Evolutionary conservation across 306 rosid species (phyloP).

Genomic region (Prunus persica): DNA sequence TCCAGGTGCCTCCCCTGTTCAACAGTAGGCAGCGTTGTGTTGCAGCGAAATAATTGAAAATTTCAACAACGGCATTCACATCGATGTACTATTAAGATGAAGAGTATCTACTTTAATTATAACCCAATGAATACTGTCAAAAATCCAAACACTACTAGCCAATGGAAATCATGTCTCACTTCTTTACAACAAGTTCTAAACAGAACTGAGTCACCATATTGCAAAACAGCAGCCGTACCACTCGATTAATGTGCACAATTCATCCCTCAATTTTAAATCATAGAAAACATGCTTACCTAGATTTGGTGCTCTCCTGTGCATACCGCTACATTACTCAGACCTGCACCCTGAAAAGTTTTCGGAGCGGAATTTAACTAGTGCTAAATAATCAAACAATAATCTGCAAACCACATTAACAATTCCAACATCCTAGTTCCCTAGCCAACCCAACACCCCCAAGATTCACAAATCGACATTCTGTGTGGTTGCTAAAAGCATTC

Average conservation of each 20-base stretch:
- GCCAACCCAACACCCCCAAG: conserved; percentile 29
- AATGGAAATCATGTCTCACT: conserved; percentile 23
- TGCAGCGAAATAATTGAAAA: neutral
- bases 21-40: neutral
- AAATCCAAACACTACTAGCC: neutral
- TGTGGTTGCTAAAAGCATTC: conserved; percentile 12
- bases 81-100: neutral
- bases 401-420: conserved; percentile 27
- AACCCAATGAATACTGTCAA: neutral
- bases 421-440: conserved; percentile 3
- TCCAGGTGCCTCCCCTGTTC: neutral
- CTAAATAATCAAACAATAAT: conserved; percentile 29
- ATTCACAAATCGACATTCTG: conserved; percentile 19
- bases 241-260: conserved; percentile 3
- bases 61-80: neutral
- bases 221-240: neutral
- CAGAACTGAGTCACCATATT: conserved; percentile 26
- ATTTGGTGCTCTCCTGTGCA: conserved; percentile 44
- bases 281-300: conserved; percentile 55
- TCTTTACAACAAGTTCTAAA: conserved; percentile 44
- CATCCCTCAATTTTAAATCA: conserved; percentile 24
- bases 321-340: conserved; percentile 52
- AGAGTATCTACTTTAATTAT: neutral
- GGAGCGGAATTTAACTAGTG: conserved; percentile 55
- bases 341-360: conserved; percentile 69